phyloP scores from a whole-genome alignment of 805 yeast species.

The Henningerozyma blattae region DNA sequence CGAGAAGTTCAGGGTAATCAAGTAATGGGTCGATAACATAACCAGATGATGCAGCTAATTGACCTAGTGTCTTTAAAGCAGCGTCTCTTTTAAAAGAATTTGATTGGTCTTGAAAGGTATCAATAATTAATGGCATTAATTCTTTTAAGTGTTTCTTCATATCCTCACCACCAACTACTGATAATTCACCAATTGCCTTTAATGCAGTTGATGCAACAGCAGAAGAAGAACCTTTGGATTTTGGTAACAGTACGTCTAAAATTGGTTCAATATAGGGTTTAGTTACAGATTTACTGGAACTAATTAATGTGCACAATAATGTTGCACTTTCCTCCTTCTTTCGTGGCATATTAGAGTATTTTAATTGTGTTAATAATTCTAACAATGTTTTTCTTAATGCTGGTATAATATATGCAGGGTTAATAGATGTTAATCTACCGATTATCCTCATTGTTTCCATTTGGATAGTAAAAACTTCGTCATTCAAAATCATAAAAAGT shows the following conservation, averaged over 20 bases:
- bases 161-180: slow-evolving; percentile 81
- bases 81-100: slow-evolving; percentile 82
- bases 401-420: slow-evolving; percentile 94
- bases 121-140: slow-evolving; percentile 79
- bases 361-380: slow-evolving; percentile 74
- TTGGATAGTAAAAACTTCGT: slow-evolving; percentile 76
- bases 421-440: slow-evolving; percentile 74
- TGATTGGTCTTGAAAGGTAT: slow-evolving; percentile 84
- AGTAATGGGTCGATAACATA: slow-evolving; percentile 88
- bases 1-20: slow-evolving; percentile 82
- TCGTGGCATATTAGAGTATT: slow-evolving; percentile 63
- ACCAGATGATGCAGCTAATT: slow-evolving; percentile 80
- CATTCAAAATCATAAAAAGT: slow-evolving; percentile 80
- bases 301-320: slow-evolving; percentile 58
- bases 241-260: slow-evolving; percentile 71
- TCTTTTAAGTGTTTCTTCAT: slow-evolving; percentile 59
- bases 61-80: slow-evolving; percentile 79
- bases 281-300: slow-evolving; percentile 70
- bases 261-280: slow-evolving; percentile 87
- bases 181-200: slow-evolving; percentile 76
- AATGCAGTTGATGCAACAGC: slow-evolving; percentile 82
- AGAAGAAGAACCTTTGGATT: slow-evolving; percentile 57
- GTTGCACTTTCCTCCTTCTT: slow-evolving; percentile 82
- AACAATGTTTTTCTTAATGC: slow-evolving; percentile 76
- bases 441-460: slow-evolving; percentile 65